These are phyloP conservation scores for Decorospora gaudefroyi DNA, from an alignment of 2,329 filamentous ascomycete genomes.

Conservation along the genomic window DNA sequence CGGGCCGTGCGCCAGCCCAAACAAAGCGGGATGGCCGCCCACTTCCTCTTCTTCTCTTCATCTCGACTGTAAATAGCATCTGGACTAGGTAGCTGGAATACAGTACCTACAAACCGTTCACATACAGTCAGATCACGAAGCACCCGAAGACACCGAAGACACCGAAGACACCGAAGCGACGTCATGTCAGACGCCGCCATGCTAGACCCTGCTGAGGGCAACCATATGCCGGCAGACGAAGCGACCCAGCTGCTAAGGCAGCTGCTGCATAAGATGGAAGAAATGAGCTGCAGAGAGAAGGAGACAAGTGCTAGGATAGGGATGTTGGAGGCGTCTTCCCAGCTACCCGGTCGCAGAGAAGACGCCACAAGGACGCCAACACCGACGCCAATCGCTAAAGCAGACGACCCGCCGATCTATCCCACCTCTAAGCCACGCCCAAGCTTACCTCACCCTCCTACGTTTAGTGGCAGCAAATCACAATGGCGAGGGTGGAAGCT, in stretches of 20 bases:
- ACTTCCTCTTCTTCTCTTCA: not conserved
- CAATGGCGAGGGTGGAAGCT: too few species aligned
- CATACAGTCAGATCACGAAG: not conserved
- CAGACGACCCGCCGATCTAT: not conserved
- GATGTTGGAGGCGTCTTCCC: not conserved
- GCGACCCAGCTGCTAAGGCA: not conserved
- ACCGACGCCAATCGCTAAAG: not conserved
- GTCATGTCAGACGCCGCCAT: constrained; percentile 1
- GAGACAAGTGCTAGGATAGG: not conserved
- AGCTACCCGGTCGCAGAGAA: not conserved
- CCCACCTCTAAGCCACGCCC: not conserved
- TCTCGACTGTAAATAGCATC: constrained; percentile 1
- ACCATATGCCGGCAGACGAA: not conserved
- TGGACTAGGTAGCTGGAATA: not conserved
- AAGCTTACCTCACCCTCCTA: not conserved
- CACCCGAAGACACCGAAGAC: not conserved
- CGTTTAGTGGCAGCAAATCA: too few species aligned
- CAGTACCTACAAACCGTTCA: too few species aligned
- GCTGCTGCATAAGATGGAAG: not conserved
- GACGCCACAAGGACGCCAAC: not conserved
- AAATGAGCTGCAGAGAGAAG: not conserved
- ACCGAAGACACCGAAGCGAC: not conserved
- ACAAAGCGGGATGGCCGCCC: too few species aligned
- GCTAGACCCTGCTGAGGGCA: not conserved
- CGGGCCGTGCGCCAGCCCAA: not conserved